These are phyloP conservation scores for Coffea canephora DNA, from an alignment of 257 asterid species.

Conservation along the genomic window DNA sequence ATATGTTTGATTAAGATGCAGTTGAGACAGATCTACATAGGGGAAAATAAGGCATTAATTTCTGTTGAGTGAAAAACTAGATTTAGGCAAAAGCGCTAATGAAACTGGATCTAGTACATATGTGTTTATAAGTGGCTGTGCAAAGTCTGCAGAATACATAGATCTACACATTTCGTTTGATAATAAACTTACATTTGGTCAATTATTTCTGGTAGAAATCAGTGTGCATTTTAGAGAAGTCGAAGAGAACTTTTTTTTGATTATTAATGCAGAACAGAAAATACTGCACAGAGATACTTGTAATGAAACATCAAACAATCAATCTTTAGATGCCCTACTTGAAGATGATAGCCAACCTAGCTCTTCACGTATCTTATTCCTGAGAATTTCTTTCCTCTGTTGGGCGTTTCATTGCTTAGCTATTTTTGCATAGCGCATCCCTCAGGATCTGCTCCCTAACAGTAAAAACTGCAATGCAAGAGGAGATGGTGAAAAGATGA, in stretches of 20 bases:
- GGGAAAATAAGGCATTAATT: background rate
- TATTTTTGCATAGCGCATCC: background rate
- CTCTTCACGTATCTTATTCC: background rate
- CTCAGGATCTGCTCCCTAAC: background rate
- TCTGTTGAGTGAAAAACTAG: background rate
- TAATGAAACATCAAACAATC: background rate
- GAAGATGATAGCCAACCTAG: background rate
- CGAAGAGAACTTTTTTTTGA: background rate
- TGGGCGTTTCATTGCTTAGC: background rate
- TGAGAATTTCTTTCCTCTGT: background rate
- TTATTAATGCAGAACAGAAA: background rate
- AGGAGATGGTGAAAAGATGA: background rate
- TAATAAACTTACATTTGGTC: background rate
- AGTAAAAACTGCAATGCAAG: background rate
- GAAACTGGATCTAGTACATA: too few relatives aligned
- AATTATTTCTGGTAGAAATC: background rate
- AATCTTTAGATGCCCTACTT: background rate
- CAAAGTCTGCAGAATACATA: background rate
- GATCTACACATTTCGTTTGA: background rate
- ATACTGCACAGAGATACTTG: background rate
- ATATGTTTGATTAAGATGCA: background rate
- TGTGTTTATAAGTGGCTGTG: background rate
- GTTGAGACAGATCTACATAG: background rate
- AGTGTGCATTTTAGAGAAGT: background rate
- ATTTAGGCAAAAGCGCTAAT: background rate